Conservation (phyloP, 345 rosid genomes). For the Lenwebbia sp. region DNA sequence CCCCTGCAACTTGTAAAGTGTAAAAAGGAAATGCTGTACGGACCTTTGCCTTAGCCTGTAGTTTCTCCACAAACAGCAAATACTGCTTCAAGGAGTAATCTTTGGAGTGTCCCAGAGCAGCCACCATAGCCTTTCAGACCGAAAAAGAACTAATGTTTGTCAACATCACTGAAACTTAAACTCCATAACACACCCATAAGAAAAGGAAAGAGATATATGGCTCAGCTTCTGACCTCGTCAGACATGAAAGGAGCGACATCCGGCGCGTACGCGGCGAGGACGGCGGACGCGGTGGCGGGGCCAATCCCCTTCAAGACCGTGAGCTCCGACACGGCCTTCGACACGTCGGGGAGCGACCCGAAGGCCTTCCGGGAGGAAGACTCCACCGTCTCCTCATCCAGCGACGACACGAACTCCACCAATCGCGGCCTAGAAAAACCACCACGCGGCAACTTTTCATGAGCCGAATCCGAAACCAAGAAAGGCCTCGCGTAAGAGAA, state of each 20-base stretch:
- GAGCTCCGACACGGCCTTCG: constrained; percentile 61
- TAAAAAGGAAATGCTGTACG: neutral
- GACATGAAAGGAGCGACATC: constrained; percentile 79
- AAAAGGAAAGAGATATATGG: neutral
- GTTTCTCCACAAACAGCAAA: constrained; percentile 38
- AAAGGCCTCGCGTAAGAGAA: neutral
- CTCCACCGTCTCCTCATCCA: constrained; percentile 55
- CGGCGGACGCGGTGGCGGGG: constrained; percentile 85
- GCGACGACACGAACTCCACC: constrained; percentile 55
- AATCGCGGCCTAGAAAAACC: constrained; percentile 55
- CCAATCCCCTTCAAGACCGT: constrained; percentile 85
- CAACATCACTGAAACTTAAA: neutral
- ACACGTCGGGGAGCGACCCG: constrained; percentile 55
- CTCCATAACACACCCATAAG: neutral
- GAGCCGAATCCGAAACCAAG: neutral
- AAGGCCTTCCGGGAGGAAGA: constrained; percentile 74
- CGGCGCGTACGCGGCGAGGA: constrained; percentile 83
- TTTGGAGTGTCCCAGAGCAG: constrained; percentile 58
- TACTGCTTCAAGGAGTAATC: constrained; percentile 74
- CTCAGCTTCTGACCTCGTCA: constrained; percentile 46
- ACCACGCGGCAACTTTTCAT: neutral
- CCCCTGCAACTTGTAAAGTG: neutral
- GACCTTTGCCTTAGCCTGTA: constrained; percentile 56
- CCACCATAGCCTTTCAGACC: constrained; percentile 55
- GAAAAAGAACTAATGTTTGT: neutral